Conservation (phyloP, 2,329 filamentous ascomycete species). For the Rhytidhysteron rufulum region DNA sequence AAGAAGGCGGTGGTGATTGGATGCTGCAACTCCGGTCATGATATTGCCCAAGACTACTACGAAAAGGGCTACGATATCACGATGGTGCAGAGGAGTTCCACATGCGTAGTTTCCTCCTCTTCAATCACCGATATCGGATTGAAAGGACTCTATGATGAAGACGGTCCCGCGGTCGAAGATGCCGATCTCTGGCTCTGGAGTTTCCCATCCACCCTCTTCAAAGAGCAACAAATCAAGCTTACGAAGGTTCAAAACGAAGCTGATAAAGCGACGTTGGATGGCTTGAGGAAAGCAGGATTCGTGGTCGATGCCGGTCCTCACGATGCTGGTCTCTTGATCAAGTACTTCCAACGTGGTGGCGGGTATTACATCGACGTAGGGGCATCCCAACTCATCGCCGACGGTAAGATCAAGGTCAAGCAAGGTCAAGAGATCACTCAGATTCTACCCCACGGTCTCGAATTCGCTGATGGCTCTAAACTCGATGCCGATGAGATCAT, state of each 20-base stretch:
- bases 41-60: constrained; percentile 47
- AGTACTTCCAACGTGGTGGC: constrained; percentile 41
- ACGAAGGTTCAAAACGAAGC: constrained; percentile 21
- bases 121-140: constrained; percentile 10
- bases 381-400: constrained; percentile 38
- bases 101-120: constrained; percentile 35
- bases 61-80: constrained; percentile 42
- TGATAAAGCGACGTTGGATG: constrained; percentile 37
- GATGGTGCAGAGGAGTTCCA: constrained; percentile 44
- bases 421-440: constrained; percentile 31
- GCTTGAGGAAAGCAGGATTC: constrained; percentile 42
- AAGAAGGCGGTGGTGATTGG: constrained; percentile 46
- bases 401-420: constrained; percentile 46
- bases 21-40: constrained; percentile 48
- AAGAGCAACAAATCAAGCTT: constrained; percentile 1
- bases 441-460: constrained; percentile 38
- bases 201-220: background rate
- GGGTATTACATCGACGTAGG: constrained; percentile 50
- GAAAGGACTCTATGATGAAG: constrained; percentile 12
- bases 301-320: constrained; percentile 30
- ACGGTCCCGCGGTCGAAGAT: constrained; percentile 22
- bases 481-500: constrained; percentile 46
- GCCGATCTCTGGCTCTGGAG: constrained; percentile 12
- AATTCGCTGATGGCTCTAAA: constrained; percentile 41
- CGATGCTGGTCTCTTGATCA: constrained; percentile 30